Percentiles rank a stretch among this genome's conserved stretches.
These are phyloP conservation scores for Acanthamoeba castellanii DNA, from an alignment of 208 protist species.

Conservation along the genomic window DNA sequence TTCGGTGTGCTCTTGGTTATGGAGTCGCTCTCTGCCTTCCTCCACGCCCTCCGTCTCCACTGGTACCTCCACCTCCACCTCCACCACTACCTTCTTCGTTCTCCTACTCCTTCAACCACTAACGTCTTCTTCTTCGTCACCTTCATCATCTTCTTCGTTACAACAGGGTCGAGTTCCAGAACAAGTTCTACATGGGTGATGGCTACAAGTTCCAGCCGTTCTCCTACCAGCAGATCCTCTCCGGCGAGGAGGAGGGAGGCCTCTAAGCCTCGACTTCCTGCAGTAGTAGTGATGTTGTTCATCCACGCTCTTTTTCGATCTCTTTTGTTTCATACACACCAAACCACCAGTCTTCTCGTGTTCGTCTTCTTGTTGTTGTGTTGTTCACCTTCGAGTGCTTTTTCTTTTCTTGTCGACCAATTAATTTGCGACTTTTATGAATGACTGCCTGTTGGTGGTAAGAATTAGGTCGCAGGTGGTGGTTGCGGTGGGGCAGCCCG, in stretches of 20 bases:
- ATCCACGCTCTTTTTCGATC: not conserved
- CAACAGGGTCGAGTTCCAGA: constrained; percentile 96
- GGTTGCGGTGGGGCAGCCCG: too few relatives aligned
- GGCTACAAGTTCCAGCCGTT: constrained; percentile 84
- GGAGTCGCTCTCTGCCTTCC: constrained; percentile 99
- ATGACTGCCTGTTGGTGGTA: not conserved
- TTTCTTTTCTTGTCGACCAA: not conserved
- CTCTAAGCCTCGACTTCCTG: not conserved
- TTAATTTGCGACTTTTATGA: not conserved
- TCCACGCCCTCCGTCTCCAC: constrained; percentile 98
- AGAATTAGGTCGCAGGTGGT: too few relatives aligned
- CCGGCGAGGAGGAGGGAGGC: constrained; percentile 25
- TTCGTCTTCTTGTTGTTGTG: too few relatives aligned
- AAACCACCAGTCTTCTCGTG: not conserved
- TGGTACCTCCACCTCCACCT: constrained; percentile 85
- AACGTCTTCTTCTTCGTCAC: not conserved
- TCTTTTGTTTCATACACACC: not conserved
- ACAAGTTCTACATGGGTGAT: constrained; percentile 97
- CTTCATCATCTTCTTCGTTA: not conserved
- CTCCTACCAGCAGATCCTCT: constrained; percentile 55
- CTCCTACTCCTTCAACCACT: not conserved
- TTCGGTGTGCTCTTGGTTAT: constrained; percentile 98
- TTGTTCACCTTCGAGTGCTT: too few relatives aligned
- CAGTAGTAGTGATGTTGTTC: not conserved
- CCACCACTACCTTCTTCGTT: not conserved